Base-by-base conservation (phyloP, 768 basidiomycete genomes). In the Lactifluus pinguis region DNA sequence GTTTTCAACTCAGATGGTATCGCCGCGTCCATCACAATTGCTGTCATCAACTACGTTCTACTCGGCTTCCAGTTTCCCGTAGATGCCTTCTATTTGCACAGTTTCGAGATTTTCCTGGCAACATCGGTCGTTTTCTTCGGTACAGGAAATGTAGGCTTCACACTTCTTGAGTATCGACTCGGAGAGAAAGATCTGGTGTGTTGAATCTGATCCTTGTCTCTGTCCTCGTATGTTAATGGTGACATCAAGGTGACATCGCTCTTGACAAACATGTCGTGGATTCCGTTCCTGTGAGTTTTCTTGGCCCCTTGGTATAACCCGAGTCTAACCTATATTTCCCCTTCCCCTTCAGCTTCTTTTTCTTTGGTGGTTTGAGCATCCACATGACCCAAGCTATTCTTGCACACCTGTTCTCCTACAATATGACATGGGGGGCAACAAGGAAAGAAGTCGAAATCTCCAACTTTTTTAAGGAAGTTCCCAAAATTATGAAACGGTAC, bases 381-480 rank as follows among this genome's bases (percentile, higher is more conserved):
- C 89, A 88, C 59, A 76, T 91, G 44, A 76, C 79, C 32, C 78
- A 79, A 29, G 82, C 86, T 1, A 74, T 88, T 38, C 76, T 87
- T 21, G 83, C 86, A 1, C 85, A 88, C 65, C 60, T 86, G 73
- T 86, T 88, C 72, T 86, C 84, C 6, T 87, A 86, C 74, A 85
- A 88, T 71, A 87, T 87, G 67, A 80, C 81, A 10, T 91, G 89
- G 89, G 81, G 82, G 25, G 83, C 87, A 6, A 91, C 89, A 4
- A 82, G 82, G 67, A 90, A 91, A 81, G 88, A 89, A 71, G 89
- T 94, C 48, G 86, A 93, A 72, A 80, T 83, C 56, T 89, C 87
- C 14, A 94, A 93, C 68, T 93, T 95, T 77, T 93, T 90, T 81
- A 83, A 87, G 63, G 92, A 95, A 72, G 83, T 93, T 7, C 93